phyloP scores from a whole-genome alignment of 345 rosid genomes.

The Moricandia arvensis region DNA sequence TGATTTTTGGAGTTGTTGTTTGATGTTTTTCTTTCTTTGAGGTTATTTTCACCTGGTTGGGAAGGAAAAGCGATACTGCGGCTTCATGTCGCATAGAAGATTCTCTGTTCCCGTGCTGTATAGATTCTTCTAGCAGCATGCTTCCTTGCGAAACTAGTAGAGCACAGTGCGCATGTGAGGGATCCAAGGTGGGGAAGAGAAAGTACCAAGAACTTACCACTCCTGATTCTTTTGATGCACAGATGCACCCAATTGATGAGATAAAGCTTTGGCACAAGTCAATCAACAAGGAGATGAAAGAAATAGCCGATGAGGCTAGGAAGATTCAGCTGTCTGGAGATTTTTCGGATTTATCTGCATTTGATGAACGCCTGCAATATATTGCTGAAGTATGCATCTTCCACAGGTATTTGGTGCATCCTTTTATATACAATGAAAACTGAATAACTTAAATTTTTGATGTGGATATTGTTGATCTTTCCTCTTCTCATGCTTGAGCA shows the following conservation, averaged over 20 bases:
- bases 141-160: conserved; percentile 39
- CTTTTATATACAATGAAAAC: conserved; percentile 14
- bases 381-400: conserved; percentile 90
- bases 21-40: conserved; percentile 24
- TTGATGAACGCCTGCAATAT: conserved; percentile 77
- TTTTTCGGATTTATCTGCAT: conserved; percentile 64
- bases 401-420: conserved; percentile 60
- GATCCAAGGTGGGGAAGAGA: conserved; percentile 64
- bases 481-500: conserved; percentile 14
- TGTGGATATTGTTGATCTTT: conserved; percentile 24
- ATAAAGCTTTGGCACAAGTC: conserved; percentile 91
- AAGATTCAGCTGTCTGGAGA: conserved; percentile 74
- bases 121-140: conserved; percentile 42
- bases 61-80: conserved; percentile 36
- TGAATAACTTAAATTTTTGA: neutral
- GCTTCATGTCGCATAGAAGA: conserved; percentile 37
- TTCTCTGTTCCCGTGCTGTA: conserved; percentile 37
- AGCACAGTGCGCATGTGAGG: conserved; percentile 50
- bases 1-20: conserved; percentile 13
- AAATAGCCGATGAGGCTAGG: conserved; percentile 80
- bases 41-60: conserved; percentile 88
- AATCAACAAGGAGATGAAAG: conserved; percentile 70
- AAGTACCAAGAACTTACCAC: conserved; percentile 50
- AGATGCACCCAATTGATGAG: conserved; percentile 69
- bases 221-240: conserved; percentile 31